A percentile compares a stretch with the other conserved stretches of the same genome.
phyloP scores from a whole-genome alignment of 2,329 filamentous ascomycete species.

The Diaporthe sp. region DNA sequence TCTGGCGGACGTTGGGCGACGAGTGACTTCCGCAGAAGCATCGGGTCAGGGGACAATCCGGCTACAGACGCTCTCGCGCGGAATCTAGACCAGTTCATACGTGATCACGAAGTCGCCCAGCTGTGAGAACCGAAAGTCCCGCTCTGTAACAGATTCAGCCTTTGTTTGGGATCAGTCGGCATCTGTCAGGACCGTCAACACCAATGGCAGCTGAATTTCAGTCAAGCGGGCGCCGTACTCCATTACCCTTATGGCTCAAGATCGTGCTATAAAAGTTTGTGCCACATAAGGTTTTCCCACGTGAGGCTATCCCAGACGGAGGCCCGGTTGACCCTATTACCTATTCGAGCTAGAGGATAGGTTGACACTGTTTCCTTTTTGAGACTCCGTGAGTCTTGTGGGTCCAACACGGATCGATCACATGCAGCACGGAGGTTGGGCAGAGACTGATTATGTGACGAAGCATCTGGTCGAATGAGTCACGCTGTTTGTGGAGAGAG shows the following conservation, averaged over 20 bases:
- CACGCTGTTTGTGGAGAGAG: background rate
- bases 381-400: background rate
- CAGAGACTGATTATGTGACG: background rate
- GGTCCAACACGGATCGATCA: background rate
- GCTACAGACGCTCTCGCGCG: background rate
- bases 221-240: background rate
- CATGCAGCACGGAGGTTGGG: background rate
- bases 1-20: background rate
- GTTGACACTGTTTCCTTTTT: background rate
- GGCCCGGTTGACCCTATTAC: background rate
- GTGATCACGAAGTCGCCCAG: background rate
- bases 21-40: background rate
- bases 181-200: too few relatives aligned
- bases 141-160: background rate
- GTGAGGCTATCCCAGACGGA: background rate
- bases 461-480: background rate
- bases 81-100: background rate
- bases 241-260: background rate
- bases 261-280: background rate
- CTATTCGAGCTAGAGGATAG: too few relatives aligned
- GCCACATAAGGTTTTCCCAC: background rate
- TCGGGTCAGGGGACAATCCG: background rate
- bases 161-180: background rate
- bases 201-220: background rate
- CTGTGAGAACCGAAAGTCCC: background rate